Base-by-base conservation (phyloP, 345 rosid species). In the Pistacia integerrima region DNA sequence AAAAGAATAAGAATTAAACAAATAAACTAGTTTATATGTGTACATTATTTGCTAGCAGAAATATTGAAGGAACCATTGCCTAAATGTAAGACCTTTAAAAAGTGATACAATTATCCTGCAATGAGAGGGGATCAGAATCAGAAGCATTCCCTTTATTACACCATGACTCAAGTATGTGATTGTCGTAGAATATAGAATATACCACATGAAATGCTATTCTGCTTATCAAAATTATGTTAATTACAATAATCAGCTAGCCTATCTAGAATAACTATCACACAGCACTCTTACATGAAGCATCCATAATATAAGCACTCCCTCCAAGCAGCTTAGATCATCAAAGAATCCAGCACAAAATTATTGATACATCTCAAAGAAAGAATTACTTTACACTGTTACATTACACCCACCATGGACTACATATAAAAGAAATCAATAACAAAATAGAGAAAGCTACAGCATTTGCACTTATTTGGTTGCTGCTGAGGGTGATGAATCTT, bases 361-460 rank as follows among this genome's bases (percentile, higher is more conserved):
- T 52, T 70, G 55, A 75, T 64, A 69, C 74, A 66, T 49, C 41
- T 77, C 33, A 28, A 28, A 49, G 16, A 28, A 48, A 62, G 18
- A 14, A 72, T 13, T 17, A 59, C 69, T 73, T 79, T 66, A 69
- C 59, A 70, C 25, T 25, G 25, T 25, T 56, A 81, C 76, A 22
- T 77, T 66, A 69, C 59, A 70, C 64, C 82, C 78, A 76, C 67
- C 63, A 28, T 54, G 58, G 79, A 17, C 59, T 78, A 17, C 59
- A 81, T 82, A 85, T 75, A 63, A 81, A 70, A 67, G 81, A 70
- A 85, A 90, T 78, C 72, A 84, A 70, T 80, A 82, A 74, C 79
- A 86, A 84, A 74, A 87, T 49, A 64, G 82, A 84, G 62, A 81
- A 80, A 77, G 81, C 72, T 77, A 84, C 80, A 71, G 86, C 78